These are phyloP conservation scores for Magnaporthiopsis rhizophila DNA, from an alignment of 2,329 filamentous ascomycete genomes.

Conservation along the genomic window DNA sequence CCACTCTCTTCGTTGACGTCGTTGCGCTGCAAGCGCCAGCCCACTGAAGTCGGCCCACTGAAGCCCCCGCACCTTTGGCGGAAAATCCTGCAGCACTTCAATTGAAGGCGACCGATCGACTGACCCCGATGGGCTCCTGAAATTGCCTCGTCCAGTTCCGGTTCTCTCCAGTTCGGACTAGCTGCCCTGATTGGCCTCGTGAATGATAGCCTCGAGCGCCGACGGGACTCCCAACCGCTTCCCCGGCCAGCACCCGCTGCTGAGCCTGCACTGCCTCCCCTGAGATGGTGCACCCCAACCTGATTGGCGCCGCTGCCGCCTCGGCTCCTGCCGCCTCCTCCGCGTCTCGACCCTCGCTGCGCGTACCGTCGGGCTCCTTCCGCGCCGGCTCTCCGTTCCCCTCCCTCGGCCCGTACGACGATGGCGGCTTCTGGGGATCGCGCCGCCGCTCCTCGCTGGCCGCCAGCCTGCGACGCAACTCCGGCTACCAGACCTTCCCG, in stretches of 20 bases:
- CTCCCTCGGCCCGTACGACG: slow-evolving; percentile 19
- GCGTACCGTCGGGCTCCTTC: slow-evolving; percentile 36
- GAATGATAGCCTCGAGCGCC: neutral
- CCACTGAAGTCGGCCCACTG: too few relatives aligned
- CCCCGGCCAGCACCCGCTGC: neutral
- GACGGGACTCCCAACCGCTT: neutral
- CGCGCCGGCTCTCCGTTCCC: slow-evolving; percentile 44
- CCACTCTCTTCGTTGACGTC: neutral
- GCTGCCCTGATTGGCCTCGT: neutral
- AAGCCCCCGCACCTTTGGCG: neutral
- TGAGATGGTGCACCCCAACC: slow-evolving; percentile 15
- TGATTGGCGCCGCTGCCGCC: slow-evolving; percentile 11
- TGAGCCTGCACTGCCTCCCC: neutral
- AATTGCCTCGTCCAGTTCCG: too few relatives aligned
- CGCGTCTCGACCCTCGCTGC: slow-evolving; percentile 13
- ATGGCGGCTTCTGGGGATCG: slow-evolving; percentile 13
- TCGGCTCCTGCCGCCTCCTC: slow-evolving; percentile 7
- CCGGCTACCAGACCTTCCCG: slow-evolving; percentile 75
- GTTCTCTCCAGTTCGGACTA: neutral
- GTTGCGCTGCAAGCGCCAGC: neutral
- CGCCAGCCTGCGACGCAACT: slow-evolving; percentile 26
- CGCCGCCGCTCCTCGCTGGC: slow-evolving; percentile 9
- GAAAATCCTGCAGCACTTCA: neutral
- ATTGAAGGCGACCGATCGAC: neutral
- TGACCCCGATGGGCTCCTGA: neutral